Conservation (phyloP, 805 yeast species). For the Wickerhamomyces hampshirensis region DNA sequence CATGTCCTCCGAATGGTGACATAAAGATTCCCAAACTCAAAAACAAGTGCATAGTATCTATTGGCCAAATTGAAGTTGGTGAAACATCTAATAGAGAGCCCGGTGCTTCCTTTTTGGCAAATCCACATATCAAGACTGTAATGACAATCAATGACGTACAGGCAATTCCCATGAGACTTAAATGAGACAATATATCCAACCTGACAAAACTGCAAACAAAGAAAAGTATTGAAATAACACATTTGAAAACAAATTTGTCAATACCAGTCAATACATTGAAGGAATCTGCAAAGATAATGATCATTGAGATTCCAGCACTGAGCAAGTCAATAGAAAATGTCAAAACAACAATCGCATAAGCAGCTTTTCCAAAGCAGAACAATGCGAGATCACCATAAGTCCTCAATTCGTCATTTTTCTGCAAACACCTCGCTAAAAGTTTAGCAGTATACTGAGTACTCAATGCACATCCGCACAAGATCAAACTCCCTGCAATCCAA, state of each 20-base stretch:
- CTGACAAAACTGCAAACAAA: conserved; percentile 51
- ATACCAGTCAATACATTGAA: conserved; percentile 44
- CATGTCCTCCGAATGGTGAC: conserved; percentile 86
- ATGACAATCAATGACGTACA: conserved; percentile 48
- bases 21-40: conserved; percentile 58
- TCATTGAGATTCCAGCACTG: conserved; percentile 58
- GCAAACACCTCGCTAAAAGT: conserved; percentile 45
- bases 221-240: conserved; percentile 32
- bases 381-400: conserved; percentile 60
- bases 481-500: conserved; percentile 47
- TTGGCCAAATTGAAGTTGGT: conserved; percentile 37
- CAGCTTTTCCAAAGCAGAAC: conserved; percentile 40
- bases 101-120: conserved; percentile 35
- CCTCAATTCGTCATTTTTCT: conserved; percentile 32
- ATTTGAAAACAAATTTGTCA: conserved; percentile 37
- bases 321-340: conserved; percentile 52
- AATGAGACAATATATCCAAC: conserved; percentile 46
- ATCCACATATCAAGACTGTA: conserved; percentile 45
- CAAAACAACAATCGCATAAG: conserved; percentile 39
- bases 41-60: conserved; percentile 31
- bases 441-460: conserved; percentile 50
- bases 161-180: conserved; percentile 52
- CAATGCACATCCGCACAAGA: conserved; percentile 41
- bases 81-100: conserved; percentile 53
- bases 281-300: conserved; percentile 57